Evolutionary conservation across 106 monocot species (phyloP).

Genomic region (Acorus gramineus): DNA sequence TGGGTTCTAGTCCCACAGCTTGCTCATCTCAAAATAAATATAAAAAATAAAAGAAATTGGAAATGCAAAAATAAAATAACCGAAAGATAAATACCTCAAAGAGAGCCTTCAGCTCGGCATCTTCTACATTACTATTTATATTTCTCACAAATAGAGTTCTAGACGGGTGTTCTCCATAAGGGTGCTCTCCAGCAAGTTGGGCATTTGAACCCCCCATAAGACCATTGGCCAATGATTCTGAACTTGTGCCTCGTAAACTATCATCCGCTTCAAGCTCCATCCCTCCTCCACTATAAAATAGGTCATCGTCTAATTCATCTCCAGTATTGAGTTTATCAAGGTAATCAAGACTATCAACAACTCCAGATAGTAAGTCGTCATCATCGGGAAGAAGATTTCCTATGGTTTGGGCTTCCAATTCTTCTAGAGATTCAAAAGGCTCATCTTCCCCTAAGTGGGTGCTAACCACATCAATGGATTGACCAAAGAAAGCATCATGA

Average conservation of each 20-base stretch:
- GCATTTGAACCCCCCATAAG: background rate
- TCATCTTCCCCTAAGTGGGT: conserved; percentile 39
- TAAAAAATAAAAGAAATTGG: too few species aligned
- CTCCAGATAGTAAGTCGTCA: conserved; percentile 14
- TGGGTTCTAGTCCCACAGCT: too few species aligned
- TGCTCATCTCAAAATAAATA: too few species aligned
- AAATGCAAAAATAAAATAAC: background rate
- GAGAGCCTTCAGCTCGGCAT: conserved; percentile 14
- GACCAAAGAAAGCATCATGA: conserved; percentile 22
- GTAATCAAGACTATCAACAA: conserved; percentile 4
- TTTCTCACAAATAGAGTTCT: conserved; percentile 23
- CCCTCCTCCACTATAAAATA: conserved; percentile 26
- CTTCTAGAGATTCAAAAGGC: conserved; percentile 14
- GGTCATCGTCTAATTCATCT: conserved; percentile 15
- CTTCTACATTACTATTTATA: conserved; percentile 15
- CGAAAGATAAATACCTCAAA: conserved; percentile 19
- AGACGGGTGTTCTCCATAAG: conserved; percentile 16
- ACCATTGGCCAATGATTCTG: background rate
- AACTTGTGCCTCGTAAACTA: background rate
- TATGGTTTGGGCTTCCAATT: conserved; percentile 6
- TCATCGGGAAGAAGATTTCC: conserved; percentile 17
- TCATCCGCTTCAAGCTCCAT: conserved; percentile 26
- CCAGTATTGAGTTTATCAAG: background rate
- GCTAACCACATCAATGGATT: conserved; percentile 17
- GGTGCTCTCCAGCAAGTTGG: conserved; percentile 6